Conservation (phyloP, 208 protist species). For the Trypanosoma brucei region DNA sequence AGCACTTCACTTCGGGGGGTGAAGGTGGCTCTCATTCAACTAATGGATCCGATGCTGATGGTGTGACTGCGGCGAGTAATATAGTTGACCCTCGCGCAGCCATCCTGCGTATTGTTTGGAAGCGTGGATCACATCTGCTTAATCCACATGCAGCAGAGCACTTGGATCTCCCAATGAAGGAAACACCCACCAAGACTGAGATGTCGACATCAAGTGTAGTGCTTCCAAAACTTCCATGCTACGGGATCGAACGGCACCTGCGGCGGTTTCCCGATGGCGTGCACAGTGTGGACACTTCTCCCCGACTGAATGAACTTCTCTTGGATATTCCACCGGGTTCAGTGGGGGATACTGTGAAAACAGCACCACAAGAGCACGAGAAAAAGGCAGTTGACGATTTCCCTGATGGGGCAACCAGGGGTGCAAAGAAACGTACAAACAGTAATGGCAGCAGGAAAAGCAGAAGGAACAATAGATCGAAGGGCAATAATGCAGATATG, state of each 20-base stretch:
- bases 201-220: slow-evolving; percentile 13
- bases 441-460: not conserved
- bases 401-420: not conserved
- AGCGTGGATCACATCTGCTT: slow-evolving; percentile 18
- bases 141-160: not conserved
- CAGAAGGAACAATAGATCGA: no score
- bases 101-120: slow-evolving; percentile 45
- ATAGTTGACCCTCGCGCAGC: not conserved
- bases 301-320: slow-evolving; percentile 38
- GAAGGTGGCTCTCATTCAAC: no score
- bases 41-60: no score
- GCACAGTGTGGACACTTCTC: slow-evolving; percentile 51
- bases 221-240: slow-evolving; percentile 17
- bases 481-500: slow-evolving; percentile 11
- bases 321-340: slow-evolving; percentile 23
- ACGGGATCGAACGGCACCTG: slow-evolving; percentile 34
- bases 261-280: slow-evolving; percentile 65
- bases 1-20: not conserved
- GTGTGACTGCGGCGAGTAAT: not conserved
- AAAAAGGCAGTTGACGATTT: no score
- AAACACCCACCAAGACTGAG: slow-evolving; percentile 7
- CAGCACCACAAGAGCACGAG: not conserved
- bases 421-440: not conserved
- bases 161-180: not conserved
- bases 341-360: not conserved